phyloP scores from a whole-genome alignment of 148 eudicot species.

The Chenopodium berlandieri region DNA sequence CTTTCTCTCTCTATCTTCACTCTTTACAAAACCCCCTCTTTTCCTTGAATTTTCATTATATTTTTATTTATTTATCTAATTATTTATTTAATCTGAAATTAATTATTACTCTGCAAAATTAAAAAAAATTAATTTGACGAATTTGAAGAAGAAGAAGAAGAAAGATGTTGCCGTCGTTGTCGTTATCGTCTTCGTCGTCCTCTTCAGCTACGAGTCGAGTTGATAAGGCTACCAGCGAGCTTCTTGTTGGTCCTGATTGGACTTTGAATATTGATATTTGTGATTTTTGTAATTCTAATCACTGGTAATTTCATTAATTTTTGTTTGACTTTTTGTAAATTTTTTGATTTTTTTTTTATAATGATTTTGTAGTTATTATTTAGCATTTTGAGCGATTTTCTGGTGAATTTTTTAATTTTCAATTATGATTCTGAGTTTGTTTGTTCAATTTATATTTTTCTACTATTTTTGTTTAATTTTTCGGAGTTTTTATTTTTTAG shows the following conservation, averaged over 20 bases:
- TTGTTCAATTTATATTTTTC: background rate
- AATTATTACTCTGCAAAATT: background rate
- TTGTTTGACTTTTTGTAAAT: background rate
- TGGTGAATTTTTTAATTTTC: background rate
- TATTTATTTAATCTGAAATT: no score
- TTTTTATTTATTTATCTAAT: no score
- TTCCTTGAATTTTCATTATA: no score
- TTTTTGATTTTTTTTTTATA: background rate
- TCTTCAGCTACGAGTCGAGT: constrained; percentile 57
- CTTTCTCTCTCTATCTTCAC: background rate
- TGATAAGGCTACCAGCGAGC: constrained; percentile 93
- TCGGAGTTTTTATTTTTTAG: no score
- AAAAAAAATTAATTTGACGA: background rate
- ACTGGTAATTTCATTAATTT: constrained; percentile 43
- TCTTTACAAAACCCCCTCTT: background rate
- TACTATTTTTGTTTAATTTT: background rate
- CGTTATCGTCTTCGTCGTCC: constrained; percentile 43
- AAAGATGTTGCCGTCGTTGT: constrained; percentile 40
- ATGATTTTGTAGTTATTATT: background rate
- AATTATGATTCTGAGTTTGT: background rate
- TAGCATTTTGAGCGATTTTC: background rate
- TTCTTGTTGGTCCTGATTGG: constrained; percentile 88
- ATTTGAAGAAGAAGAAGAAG: constrained; percentile 11
- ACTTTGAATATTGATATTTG: constrained; percentile 86
- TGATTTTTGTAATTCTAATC: constrained; percentile 66